Evolutionary conservation across 192 early-diverging fungal species (phyloP).

Genomic region (Backusella tuberculispora): DNA sequence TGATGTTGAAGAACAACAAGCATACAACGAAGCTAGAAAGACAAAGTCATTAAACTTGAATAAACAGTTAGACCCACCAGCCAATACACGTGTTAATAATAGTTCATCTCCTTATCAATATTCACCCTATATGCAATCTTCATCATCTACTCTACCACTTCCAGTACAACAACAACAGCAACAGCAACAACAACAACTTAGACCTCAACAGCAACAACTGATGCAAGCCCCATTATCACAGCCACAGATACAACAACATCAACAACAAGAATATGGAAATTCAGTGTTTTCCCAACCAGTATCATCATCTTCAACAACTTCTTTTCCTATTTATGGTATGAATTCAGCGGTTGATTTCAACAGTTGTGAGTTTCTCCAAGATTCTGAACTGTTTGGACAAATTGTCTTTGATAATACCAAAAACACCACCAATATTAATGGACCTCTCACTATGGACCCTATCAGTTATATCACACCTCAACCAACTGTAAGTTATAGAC

Average conservation of each 20-base stretch:
- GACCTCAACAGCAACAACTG: neutral
- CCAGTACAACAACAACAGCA: neutral
- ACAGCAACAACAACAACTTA: neutral
- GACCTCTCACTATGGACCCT: neutral
- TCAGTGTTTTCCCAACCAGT: no score
- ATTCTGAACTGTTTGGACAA: constrained; percentile 35
- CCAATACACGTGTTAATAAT: neutral
- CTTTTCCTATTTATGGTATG: neutral
- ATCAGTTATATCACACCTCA: neutral
- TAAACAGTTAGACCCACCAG: neutral
- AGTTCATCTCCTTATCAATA: neutral
- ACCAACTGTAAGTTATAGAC: constrained; percentile 9
- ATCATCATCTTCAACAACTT: neutral
- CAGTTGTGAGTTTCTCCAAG: constrained; percentile 34
- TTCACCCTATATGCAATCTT: neutral
- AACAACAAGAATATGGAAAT: neutral
- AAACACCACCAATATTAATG: constrained; percentile 9
- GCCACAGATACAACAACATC: neutral
- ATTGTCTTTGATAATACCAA: constrained; percentile 31
- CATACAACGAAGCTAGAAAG: neutral
- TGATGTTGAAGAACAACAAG: constrained; percentile 5
- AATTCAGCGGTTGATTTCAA: constrained; percentile 27
- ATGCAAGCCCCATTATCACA: neutral
- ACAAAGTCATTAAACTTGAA: constrained; percentile 4
- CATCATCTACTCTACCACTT: neutral